These are phyloP conservation scores for Chlorella variabilis DNA, from an alignment of 163 green algal genomes.

Conservation along the genomic window DNA sequence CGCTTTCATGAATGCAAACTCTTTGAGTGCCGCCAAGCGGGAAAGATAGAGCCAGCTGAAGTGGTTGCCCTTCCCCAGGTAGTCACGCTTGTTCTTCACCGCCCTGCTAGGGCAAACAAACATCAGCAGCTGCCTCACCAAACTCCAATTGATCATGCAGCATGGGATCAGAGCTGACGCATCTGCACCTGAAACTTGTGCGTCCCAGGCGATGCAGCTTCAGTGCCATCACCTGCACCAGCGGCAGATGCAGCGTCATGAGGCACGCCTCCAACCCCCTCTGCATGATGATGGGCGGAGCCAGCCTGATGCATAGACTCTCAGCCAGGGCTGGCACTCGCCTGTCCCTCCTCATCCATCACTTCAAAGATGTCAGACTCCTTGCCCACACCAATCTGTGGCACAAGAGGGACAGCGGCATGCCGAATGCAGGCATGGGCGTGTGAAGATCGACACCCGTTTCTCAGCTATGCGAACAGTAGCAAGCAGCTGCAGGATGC, in stretches of 20 bases:
- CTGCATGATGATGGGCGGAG: no score
- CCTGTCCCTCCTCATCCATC: constrained; percentile 86
- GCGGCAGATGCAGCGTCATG: neutral
- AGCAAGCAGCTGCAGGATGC: no score
- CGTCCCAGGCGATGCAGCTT: constrained; percentile 98
- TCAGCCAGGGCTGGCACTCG: constrained; percentile 9
- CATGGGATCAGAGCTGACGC: no score
- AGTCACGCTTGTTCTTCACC: constrained; percentile 98
- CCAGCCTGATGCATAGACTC: neutral
- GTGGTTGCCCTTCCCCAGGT: constrained; percentile 83
- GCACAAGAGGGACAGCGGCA: no score
- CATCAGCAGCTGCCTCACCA: neutral
- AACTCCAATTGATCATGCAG: neutral
- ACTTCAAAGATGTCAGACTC: constrained; percentile 98
- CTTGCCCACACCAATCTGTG: constrained; percentile 96
- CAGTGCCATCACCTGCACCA: constrained; percentile 72
- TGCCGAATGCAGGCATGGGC: no score
- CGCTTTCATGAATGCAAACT: constrained; percentile 98
- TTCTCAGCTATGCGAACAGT: no score
- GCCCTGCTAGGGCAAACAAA: constrained; percentile 62
- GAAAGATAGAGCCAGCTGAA: constrained; percentile 92
- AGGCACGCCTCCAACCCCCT: no score
- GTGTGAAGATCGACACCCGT: no score
- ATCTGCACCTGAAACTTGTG: constrained; percentile 88
- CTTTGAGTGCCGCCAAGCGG: constrained; percentile 94